A percentile compares a stretch with the other conserved stretches of the same genome.
Evolutionary conservation across 257 asterid genomes (phyloP).

Genomic region (Solanum sejunctum): DNA sequence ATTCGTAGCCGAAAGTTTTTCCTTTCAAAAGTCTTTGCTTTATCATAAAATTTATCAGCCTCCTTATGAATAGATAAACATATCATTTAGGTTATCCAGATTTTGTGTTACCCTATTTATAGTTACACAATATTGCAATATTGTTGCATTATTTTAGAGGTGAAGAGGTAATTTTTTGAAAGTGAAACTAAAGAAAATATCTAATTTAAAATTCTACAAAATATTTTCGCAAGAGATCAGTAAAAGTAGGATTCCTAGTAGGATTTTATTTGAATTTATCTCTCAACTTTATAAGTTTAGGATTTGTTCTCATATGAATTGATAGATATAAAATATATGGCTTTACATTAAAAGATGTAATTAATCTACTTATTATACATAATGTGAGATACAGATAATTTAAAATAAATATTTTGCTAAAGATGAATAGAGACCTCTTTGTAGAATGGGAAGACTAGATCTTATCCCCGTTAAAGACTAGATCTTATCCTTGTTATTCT

Average conservation of each 20-base stretch:
- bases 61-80: too few relatives aligned
- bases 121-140: neutral
- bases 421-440: too few relatives aligned
- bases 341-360: neutral
- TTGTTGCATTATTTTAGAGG: neutral
- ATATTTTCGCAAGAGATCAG: neutral
- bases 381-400: neutral
- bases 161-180: neutral
- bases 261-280: too few relatives aligned
- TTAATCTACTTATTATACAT: neutral
- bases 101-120: neutral
- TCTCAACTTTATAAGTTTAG: neutral
- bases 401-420: neutral
- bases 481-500: too few relatives aligned
- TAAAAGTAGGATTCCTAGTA: neutral
- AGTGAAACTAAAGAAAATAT: neutral
- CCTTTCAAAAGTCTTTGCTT: too few relatives aligned
- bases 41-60: too few relatives aligned
- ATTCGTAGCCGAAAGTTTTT: too few relatives aligned
- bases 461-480: too few relatives aligned
- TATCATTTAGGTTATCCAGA: too few relatives aligned
- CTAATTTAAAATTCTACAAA: neutral
- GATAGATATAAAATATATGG: neutral
- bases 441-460: neutral
- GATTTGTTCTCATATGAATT: neutral